phyloP scores from a whole-genome alignment of 352 stramenopile genomes.

The Globisporangium okanoganense region DNA sequence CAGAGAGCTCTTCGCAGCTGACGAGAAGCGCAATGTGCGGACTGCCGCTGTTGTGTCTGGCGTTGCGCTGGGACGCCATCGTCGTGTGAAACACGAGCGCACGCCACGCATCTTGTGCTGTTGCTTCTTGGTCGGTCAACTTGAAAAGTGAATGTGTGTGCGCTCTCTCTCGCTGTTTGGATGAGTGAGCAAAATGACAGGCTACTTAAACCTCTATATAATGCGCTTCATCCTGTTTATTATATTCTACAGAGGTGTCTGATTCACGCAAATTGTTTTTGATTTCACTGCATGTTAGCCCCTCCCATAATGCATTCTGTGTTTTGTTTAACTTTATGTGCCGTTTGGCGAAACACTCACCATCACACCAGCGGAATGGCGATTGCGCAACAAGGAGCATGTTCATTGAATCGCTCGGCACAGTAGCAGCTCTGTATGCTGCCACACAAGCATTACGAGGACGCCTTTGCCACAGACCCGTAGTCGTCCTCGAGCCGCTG shows the following conservation, averaged over 20 bases:
- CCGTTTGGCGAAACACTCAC: too few relatives aligned
- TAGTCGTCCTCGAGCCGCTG: constrained; percentile 79
- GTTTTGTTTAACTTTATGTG: too few relatives aligned
- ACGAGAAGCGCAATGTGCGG: background rate
- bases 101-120: background rate
- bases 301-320: background rate
- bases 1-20: background rate
- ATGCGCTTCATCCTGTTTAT: background rate
- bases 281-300: background rate
- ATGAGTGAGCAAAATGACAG: background rate
- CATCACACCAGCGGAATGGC: background rate
- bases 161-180: background rate
- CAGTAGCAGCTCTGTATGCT: background rate
- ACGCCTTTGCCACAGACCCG: constrained; percentile 31
- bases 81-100: background rate
- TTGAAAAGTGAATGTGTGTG: constrained; percentile 3
- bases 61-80: background rate
- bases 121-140: background rate
- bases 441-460: background rate
- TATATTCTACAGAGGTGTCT: background rate
- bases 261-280: background rate
- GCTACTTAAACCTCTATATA: background rate
- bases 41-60: background rate
- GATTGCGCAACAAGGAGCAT: background rate
- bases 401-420: background rate